These are phyloP conservation scores for Podospora anserina DNA, from an alignment of 495 filamentous ascomycete genomes.

Conservation along the genomic window DNA sequence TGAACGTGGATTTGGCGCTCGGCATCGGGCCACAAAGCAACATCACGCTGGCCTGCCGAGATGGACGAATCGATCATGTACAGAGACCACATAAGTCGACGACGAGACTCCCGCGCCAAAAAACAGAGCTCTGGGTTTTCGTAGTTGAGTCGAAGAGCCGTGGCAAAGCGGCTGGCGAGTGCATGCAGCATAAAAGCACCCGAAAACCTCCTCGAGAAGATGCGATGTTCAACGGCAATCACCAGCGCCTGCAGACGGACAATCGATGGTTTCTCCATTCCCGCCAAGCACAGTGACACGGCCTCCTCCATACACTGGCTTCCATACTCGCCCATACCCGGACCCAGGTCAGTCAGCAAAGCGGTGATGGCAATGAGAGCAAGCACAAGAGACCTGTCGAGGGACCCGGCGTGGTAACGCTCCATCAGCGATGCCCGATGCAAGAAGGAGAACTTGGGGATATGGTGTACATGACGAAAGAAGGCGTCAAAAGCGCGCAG, in stretches of 20 bases:
- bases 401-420: constrained; percentile 46
- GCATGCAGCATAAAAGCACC: constrained; percentile 49
- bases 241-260: constrained; percentile 49
- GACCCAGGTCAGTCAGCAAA: constrained; percentile 44
- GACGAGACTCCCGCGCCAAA: constrained; percentile 48
- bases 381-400: constrained; percentile 46
- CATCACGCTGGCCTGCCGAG: constrained; percentile 44
- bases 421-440: constrained; percentile 53
- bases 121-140: constrained; percentile 49
- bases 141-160: constrained; percentile 47
- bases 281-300: constrained; percentile 39
- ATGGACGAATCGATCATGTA: constrained; percentile 49
- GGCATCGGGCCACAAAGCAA: constrained; percentile 44
- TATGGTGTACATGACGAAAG: constrained; percentile 51
- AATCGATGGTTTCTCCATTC: constrained; percentile 46
- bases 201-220: constrained; percentile 44
- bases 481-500: constrained; percentile 46
- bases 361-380: constrained; percentile 49
- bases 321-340: constrained; percentile 43
- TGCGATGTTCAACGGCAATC: constrained; percentile 48
- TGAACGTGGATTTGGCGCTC: constrained; percentile 44
- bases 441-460: constrained; percentile 50
- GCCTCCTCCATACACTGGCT: constrained; percentile 47
- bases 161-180: constrained; percentile 46
- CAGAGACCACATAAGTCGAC: constrained; percentile 52